Percentiles rank a stretch among this genome's conserved stretches.
Conservation (phyloP, 495 filamentous ascomycete species). For the Letharia lupina region DNA sequence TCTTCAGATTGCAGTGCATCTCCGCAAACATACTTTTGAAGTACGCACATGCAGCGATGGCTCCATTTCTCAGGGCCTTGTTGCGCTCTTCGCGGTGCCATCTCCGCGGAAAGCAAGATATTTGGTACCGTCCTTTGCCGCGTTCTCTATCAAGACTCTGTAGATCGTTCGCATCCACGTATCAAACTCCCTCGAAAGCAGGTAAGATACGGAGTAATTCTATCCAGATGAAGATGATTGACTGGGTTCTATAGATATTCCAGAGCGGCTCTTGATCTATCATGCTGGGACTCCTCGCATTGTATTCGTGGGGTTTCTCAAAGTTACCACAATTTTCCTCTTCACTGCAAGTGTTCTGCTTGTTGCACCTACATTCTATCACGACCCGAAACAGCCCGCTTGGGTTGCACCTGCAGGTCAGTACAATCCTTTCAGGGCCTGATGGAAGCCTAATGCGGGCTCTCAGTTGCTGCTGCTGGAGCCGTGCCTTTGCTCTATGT, state of each 20-base stretch:
- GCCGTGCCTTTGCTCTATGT: conserved; percentile 60
- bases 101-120: neutral
- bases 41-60: neutral
- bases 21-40: neutral
- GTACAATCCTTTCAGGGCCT: conserved; percentile 7
- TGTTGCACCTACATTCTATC: conserved; percentile 50
- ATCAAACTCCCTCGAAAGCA: conserved; percentile 15
- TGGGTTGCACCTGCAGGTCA: conserved; percentile 43
- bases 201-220: neutral
- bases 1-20: neutral
- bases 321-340: conserved; percentile 62
- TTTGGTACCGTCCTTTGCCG: neutral
- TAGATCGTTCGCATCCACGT: neutral
- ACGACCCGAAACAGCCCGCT: conserved; percentile 38
- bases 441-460: conserved; percentile 5
- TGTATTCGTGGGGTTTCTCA: conserved; percentile 58
- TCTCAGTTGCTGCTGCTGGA: conserved; percentile 49
- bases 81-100: neutral
- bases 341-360: conserved; percentile 55
- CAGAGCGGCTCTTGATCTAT: conserved; percentile 60
- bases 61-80: neutral
- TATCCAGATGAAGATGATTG: neutral
- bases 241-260: conserved; percentile 29
- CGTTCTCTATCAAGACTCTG: neutral
- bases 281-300: conserved; percentile 59